These are phyloP conservation scores for Thraustochytrium sp. DNA, from an alignment of 352 stramenopile genomes.

Conservation along the genomic window DNA sequence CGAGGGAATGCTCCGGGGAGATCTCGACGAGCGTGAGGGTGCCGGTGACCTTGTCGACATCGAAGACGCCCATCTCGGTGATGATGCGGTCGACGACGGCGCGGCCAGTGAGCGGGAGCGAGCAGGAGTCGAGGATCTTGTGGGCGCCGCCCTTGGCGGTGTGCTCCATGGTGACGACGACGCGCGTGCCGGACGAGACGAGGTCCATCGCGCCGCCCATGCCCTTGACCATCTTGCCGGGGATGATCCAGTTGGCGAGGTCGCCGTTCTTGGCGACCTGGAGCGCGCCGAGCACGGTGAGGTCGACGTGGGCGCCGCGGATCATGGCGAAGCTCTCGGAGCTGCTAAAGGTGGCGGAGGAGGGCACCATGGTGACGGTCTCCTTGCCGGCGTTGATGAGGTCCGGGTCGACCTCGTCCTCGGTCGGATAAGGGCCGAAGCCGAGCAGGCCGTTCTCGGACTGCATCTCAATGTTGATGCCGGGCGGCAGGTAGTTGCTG, in stretches of 20 bases:
- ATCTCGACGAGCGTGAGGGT: conserved; percentile 79
- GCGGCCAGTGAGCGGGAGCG: conserved; percentile 86
- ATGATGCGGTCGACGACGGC: conserved; percentile 85
- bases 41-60: conserved; percentile 57
- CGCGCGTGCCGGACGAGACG: conserved; percentile 78
- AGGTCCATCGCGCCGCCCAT: conserved; percentile 97
- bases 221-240: conserved; percentile 91
- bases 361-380: conserved; percentile 83
- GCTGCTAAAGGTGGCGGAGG: conserved; percentile 86
- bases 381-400: conserved; percentile 96
- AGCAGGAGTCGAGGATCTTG: conserved; percentile 89
- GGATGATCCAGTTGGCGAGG: conserved; percentile 91
- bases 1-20: conserved; percentile 66
- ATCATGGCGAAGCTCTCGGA: conserved; percentile 95
- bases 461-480: conserved; percentile 88
- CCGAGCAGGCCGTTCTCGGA: conserved; percentile 92
- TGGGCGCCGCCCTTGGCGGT: conserved; percentile 82
- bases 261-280: conserved; percentile 86
- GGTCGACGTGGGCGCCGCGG: conserved; percentile 84
- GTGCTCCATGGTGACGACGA: conserved; percentile 96
- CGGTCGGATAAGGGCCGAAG: conserved; percentile 81
- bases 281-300: conserved; percentile 91
- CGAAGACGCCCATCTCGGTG: conserved; percentile 78
- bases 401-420: conserved; percentile 80
- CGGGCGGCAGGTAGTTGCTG: conserved; percentile 86